These are phyloP conservation scores for Podila minutissima DNA, from an alignment of 192 early-diverging fungal species.

Conservation along the genomic window DNA sequence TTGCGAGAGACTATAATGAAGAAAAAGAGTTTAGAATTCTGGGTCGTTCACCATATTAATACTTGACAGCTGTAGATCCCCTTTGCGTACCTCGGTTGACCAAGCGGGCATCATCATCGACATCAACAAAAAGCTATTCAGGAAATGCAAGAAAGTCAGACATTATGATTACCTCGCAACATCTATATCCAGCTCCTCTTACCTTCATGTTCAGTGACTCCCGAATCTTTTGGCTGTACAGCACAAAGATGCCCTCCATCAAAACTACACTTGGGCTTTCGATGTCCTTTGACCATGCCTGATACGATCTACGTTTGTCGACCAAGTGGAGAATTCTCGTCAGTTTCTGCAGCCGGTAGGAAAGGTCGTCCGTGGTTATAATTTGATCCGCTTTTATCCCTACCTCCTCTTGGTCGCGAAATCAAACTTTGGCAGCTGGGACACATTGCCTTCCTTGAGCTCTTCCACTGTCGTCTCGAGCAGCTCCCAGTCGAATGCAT, in stretches of 20 bases:
- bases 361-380: not conserved
- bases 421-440: conserved; percentile 74
- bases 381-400: not conserved
- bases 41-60: no score
- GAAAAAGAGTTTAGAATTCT: not conserved
- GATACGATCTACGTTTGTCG: conserved; percentile 12
- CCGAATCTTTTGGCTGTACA: conserved; percentile 77
- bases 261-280: conserved; percentile 73
- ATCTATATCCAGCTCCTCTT: not conserved
- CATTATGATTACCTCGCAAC: no score
- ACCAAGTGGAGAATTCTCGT: not conserved
- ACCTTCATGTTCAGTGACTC: conserved; percentile 80
- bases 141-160: not conserved
- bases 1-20: conserved; percentile 41
- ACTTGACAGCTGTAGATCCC: no score
- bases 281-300: conserved; percentile 21
- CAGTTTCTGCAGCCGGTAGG: not conserved
- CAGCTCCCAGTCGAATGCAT: conserved; percentile 81
- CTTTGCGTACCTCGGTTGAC: conserved; percentile 50
- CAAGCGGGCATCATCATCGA: conserved; percentile 84
- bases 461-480: conserved; percentile 64
- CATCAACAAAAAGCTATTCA: conserved; percentile 73
- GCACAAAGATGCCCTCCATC: conserved; percentile 79
- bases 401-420: conserved; percentile 57
- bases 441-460: conserved; percentile 59